phyloP scores from a whole-genome alignment of 192 early-diverging fungal species.

The Linnemannia zychae region DNA sequence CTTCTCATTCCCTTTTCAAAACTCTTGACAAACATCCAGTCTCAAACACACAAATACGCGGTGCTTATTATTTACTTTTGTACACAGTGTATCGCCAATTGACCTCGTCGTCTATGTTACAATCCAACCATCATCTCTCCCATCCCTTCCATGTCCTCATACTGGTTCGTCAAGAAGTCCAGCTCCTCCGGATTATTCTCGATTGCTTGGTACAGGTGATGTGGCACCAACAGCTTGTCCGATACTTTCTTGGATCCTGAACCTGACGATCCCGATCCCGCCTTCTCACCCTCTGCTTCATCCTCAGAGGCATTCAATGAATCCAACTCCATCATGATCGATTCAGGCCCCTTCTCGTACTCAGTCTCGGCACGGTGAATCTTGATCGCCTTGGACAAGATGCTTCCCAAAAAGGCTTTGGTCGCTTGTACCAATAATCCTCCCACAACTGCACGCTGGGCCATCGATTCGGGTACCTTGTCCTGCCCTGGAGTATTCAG shows the following conservation, averaged over 20 bases:
- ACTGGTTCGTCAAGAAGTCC: conserved; percentile 65
- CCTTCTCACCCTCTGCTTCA: conserved; percentile 15
- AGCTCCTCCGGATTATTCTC: conserved; percentile 55
- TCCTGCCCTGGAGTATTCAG: conserved; percentile 33
- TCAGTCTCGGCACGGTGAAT: conserved; percentile 56
- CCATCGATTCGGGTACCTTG: conserved; percentile 53
- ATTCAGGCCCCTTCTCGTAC: conserved; percentile 42
- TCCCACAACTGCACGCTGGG: conserved; percentile 63
- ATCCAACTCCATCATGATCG: conserved; percentile 52
- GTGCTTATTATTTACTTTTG: conserved; percentile 13
- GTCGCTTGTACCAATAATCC: conserved; percentile 63
- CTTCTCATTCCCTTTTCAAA: too few species aligned
- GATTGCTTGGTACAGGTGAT: conserved; percentile 67
- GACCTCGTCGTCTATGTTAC: background rate
- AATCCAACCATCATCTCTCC: conserved; percentile 47
- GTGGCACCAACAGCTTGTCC: conserved; percentile 63
- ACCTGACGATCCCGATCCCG: background rate
- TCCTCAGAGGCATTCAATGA: conserved; percentile 34
- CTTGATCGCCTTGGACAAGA: conserved; percentile 56
- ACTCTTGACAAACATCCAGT: too few species aligned
- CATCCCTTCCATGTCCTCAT: conserved; percentile 55
- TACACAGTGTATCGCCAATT: background rate
- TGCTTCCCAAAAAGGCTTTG: conserved; percentile 59
- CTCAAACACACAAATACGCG: too few species aligned
- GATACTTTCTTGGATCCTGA: conserved; percentile 15